A percentile compares a stretch with the other conserved stretches of the same genome.
Conservation (phyloP, 169 alveolate species). For the Cryptosporidium andersoni region DNA sequence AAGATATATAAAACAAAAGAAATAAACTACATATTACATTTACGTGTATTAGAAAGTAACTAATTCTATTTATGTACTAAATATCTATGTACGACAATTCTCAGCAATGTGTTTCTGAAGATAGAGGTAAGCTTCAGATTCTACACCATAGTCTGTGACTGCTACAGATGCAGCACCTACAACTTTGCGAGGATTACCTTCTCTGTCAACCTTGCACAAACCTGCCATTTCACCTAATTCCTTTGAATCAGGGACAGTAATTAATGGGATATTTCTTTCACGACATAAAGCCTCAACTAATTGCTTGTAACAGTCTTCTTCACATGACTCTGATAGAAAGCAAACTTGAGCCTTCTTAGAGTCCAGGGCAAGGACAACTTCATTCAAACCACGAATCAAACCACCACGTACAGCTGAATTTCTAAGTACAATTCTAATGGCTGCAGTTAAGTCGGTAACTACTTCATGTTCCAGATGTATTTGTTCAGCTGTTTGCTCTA, state of each 20-base stretch:
- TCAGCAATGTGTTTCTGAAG: slow-evolving; percentile 85
- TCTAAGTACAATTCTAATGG: slow-evolving; percentile 82
- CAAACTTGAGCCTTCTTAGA: slow-evolving; percentile 93
- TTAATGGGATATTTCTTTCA: slow-evolving; percentile 90
- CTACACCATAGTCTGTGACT: slow-evolving; percentile 93
- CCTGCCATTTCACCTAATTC: slow-evolving; percentile 97
- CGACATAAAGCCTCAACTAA: slow-evolving; percentile 89
- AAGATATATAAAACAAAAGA: not conserved
- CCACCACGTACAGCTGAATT: slow-evolving; percentile 91
- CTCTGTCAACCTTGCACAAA: slow-evolving; percentile 92
- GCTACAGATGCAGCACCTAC: slow-evolving; percentile 97
- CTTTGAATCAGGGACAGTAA: slow-evolving; percentile 91
- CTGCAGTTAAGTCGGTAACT: slow-evolving; percentile 77
- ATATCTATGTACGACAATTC: slow-evolving; percentile 69
- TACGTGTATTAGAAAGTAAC: not conserved
- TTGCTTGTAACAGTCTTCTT: slow-evolving; percentile 93
- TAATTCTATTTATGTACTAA: slow-evolving; percentile 5
- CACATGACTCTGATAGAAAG: slow-evolving; percentile 91
- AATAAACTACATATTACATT: not conserved
- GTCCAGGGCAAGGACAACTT: slow-evolving; percentile 93
- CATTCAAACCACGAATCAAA: slow-evolving; percentile 91
- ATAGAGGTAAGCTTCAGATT: slow-evolving; percentile 90
- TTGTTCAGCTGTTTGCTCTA: slow-evolving; percentile 65
- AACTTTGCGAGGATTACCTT: slow-evolving; percentile 92
- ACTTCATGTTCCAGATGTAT: slow-evolving; percentile 73